These are phyloP conservation scores for Pichia sp. DNA, from an alignment of 1,139 yeast genomes.

Conservation along the genomic window DNA sequence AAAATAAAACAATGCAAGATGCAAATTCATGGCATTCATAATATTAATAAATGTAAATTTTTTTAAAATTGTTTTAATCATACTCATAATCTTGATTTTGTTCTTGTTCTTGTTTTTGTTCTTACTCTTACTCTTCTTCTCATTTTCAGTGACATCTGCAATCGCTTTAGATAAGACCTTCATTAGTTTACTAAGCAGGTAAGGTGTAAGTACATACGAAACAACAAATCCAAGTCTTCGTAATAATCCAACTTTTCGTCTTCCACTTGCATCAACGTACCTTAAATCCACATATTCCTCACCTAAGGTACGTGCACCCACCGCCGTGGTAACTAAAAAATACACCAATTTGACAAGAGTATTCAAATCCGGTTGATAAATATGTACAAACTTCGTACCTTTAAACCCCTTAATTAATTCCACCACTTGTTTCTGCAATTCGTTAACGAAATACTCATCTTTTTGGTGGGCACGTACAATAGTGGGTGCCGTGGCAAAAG, in stretches of 20 bases:
- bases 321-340: constrained; percentile 67
- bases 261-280: constrained; percentile 41
- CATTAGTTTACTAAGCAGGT: constrained; percentile 34
- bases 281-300: constrained; percentile 89
- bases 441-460: constrained; percentile 64
- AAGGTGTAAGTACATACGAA: constrained; percentile 55
- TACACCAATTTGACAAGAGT: constrained; percentile 46
- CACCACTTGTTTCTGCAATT: constrained; percentile 48
- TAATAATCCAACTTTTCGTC: constrained; percentile 38
- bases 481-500: constrained; percentile 30
- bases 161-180: not conserved
- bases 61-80: constrained; percentile 13
- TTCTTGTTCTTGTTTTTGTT: too few species aligned
- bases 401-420: constrained; percentile 50
- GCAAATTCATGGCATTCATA: constrained; percentile 56
- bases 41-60: constrained; percentile 36
- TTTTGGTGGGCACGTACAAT: constrained; percentile 80
- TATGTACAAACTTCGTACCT: constrained; percentile 66
- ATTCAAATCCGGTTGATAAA: constrained; percentile 58
- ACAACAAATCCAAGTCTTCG: constrained; percentile 48
- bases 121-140: too few species aligned
- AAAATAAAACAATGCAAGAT: constrained; percentile 76
- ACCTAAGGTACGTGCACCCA: constrained; percentile 79
- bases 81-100: too few species aligned
- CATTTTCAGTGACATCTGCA: too few species aligned